Evolutionary conservation across 495 filamentous ascomycete genomes (phyloP), one percentile per base, ranked within the genome.

Genomic region (Hypoxylon intermedium): DNA sequence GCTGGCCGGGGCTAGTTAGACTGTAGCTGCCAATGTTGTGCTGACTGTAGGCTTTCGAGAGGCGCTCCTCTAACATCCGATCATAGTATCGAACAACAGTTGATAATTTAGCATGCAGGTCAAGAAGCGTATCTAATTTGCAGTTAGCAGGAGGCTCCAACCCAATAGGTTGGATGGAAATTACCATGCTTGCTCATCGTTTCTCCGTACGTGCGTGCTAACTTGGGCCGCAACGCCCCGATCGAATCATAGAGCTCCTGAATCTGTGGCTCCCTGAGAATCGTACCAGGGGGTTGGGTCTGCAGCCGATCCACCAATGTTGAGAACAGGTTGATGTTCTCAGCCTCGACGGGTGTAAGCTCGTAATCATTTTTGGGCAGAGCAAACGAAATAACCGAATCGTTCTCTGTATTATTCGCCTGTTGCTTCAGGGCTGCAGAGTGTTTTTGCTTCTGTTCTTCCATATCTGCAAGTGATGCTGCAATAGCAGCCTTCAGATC

Each of bases 31-130:
- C 77, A 28, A 86, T 77, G 36, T 75, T 85, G 60, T 92, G 90
- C 64, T 96, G 91, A 59, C 86, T 89, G 72, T 98, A 98, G 2
- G 94, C 92, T 67, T 87, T 94, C 1, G 92, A 94, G 6, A 98
- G 79, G 11, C 94, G 87, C 48, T 98, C 95, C 72, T 98, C 94
- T 2, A 98, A 78, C 95, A 98, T 98, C 15, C 91, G 86, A 70
- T 98, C 95, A 68, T 98, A 98, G 66, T 98, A 98, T n/a, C 94
- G 86, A 16, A 98, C 95, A 40, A 98, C 95, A 0, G 94, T 97
- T 2, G 93, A 92, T 6, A 98, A 79, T 74, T 98, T 98, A 26
- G 91, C 86, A 74, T 98, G 95, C 3, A 98, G 77, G 67, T 98
- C 94, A 37, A 97, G 85, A 7, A 98, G 81, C 1, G 94, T 93